Evolutionary conservation across 1,139 yeast species (phyloP).

Genomic region (Candida neerlandica): DNA sequence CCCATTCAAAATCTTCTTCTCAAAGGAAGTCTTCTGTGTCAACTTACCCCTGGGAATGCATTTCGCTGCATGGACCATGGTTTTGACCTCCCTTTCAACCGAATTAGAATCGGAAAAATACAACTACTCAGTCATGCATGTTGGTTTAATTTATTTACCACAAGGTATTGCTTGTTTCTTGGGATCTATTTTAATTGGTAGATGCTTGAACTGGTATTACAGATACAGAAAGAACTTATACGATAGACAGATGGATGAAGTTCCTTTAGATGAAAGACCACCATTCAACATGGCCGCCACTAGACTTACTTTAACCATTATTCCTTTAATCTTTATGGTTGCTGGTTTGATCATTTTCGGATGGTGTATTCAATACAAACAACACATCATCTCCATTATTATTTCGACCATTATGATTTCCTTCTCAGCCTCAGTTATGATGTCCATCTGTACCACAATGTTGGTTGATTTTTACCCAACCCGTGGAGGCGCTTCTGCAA

Average conservation of each 20-base stretch:
- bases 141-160: slow-evolving; percentile 42
- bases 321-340: slow-evolving; percentile 27
- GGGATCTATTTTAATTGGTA: slow-evolving; percentile 35
- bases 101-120: slow-evolving; percentile 32
- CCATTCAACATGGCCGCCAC: slow-evolving; percentile 31
- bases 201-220: slow-evolving; percentile 32
- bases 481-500: slow-evolving; percentile 37
- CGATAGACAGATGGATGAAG: slow-evolving; percentile 20
- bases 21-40: slow-evolving; percentile 25
- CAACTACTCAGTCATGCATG: slow-evolving; percentile 36
- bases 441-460: slow-evolving; percentile 36
- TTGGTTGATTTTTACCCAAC: slow-evolving; percentile 41
- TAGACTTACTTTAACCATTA: slow-evolving; percentile 30
- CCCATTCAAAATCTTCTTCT: slow-evolving; percentile 32
- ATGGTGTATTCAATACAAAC: slow-evolving; percentile 38
- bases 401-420: slow-evolving; percentile 35
- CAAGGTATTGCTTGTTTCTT: slow-evolving; percentile 39
- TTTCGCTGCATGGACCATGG: slow-evolving; percentile 43
- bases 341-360: slow-evolving; percentile 41
- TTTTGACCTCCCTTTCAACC: slow-evolving; percentile 34
- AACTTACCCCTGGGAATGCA: slow-evolving; percentile 37
- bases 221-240: slow-evolving; percentile 19
- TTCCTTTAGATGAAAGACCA: slow-evolving; percentile 21
- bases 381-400: slow-evolving; percentile 31
- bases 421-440: slow-evolving; percentile 28